Conservation (phyloP, 2,329 filamentous ascomycete genomes). For the Epichloe sibirici region DNA sequence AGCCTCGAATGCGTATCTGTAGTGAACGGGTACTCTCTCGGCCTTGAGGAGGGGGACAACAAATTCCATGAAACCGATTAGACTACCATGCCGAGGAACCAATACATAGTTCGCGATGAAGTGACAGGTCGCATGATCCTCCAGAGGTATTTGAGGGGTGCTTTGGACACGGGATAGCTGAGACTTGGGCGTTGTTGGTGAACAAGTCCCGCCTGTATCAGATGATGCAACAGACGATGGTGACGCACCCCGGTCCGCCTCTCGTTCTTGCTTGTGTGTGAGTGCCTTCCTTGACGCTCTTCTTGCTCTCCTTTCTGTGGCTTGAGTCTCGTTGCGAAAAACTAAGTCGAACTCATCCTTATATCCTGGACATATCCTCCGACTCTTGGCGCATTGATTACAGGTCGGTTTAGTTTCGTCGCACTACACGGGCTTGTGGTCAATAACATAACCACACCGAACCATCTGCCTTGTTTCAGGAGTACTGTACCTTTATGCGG, state of each 20-base stretch:
- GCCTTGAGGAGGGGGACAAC: slow-evolving; percentile 41
- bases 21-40: slow-evolving; percentile 31
- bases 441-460: not conserved
- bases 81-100: slow-evolving; percentile 35
- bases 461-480: not conserved
- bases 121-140: slow-evolving; percentile 44
- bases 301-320: slow-evolving; percentile 50
- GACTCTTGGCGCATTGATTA: slow-evolving; percentile 51
- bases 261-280: slow-evolving; percentile 22
- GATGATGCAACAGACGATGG: slow-evolving; percentile 9
- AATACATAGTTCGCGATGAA: slow-evolving; percentile 51
- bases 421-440: slow-evolving; percentile 32
- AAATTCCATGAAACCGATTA: slow-evolving; percentile 46
- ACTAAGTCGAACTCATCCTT: slow-evolving; percentile 61
- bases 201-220: slow-evolving; percentile 2
- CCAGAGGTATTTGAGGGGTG: slow-evolving; percentile 33
- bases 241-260: slow-evolving; percentile 10
- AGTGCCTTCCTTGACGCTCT: slow-evolving; percentile 39
- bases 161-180: slow-evolving; percentile 11
- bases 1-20: slow-evolving; percentile 45
- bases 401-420: slow-evolving; percentile 56
- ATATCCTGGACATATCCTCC: slow-evolving; percentile 53
- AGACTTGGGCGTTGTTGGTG: slow-evolving; percentile 11
- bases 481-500: slow-evolving; percentile 51
- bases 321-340: slow-evolving; percentile 60